Percentiles rank a stretch among this genome's conserved stretches.
Evolutionary conservation across 2,329 filamentous ascomycete species (phyloP).

Genomic region (Aureobasidium musti): DNA sequence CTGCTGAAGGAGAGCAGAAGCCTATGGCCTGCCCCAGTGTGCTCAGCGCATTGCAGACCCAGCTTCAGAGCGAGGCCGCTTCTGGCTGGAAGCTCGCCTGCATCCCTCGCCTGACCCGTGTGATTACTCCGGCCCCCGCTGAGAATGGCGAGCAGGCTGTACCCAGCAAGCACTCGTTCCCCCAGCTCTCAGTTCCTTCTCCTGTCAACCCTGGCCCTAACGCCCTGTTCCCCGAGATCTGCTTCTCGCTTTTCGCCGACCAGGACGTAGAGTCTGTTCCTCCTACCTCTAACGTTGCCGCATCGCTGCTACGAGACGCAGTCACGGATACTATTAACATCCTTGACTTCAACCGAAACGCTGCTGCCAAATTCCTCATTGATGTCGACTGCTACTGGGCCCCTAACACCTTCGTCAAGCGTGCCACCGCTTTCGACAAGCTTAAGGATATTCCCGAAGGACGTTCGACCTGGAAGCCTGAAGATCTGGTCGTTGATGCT

Average conservation of each 20-base stretch:
- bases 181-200: slow-evolving; percentile 71
- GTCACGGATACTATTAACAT: slow-evolving; percentile 92
- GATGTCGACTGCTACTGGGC: slow-evolving; percentile 95
- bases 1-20: slow-evolving; percentile 58
- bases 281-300: slow-evolving; percentile 70
- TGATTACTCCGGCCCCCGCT: slow-evolving; percentile 34
- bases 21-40: slow-evolving; percentile 68
- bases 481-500: slow-evolving; percentile 95
- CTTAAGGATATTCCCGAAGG: slow-evolving; percentile 67
- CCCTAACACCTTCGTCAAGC: slow-evolving; percentile 85
- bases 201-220: slow-evolving; percentile 72
- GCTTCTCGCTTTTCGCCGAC: slow-evolving; percentile 85
- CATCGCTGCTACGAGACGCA: slow-evolving; percentile 80
- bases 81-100: slow-evolving; percentile 73
- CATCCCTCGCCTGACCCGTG: slow-evolving; percentile 59
- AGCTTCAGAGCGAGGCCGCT: slow-evolving; percentile 74
- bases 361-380: slow-evolving; percentile 83
- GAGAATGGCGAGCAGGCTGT: slow-evolving; percentile 59
- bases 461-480: slow-evolving; percentile 89
- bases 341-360: slow-evolving; percentile 87
- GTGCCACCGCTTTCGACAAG: slow-evolving; percentile 88
- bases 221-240: slow-evolving; percentile 86
- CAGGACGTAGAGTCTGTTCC: slow-evolving; percentile 87
- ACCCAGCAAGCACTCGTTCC: slow-evolving; percentile 70
- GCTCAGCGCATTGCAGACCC: slow-evolving; percentile 79